A percentile compares a stretch with the other conserved stretches of the same genome.
These are phyloP conservation scores for Hypoxylon sp. DNA, from an alignment of 2,329 filamentous ascomycete genomes.

Conservation along the genomic window DNA sequence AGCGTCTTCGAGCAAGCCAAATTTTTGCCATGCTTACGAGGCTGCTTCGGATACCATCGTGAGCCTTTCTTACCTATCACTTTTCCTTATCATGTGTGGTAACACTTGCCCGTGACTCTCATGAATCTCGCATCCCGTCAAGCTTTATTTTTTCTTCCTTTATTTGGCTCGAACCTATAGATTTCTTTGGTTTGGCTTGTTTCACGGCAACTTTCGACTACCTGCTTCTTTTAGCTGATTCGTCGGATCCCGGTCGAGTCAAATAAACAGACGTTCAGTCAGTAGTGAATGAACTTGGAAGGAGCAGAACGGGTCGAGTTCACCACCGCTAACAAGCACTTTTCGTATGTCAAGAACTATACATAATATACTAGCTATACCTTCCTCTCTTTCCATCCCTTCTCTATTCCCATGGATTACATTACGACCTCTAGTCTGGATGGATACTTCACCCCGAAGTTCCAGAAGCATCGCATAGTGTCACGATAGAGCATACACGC, in stretches of 20 bases:
- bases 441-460: background rate
- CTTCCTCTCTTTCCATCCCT: background rate
- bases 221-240: background rate
- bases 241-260: background rate
- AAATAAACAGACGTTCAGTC: background rate
- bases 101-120: conserved; percentile 31
- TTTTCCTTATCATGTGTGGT: conserved; percentile 14
- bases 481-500: background rate
- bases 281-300: background rate
- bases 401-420: background rate
- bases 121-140: conserved; percentile 23
- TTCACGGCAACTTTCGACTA: conserved; percentile 20
- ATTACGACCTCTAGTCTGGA: background rate
- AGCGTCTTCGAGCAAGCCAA: background rate
- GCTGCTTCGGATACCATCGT: conserved; percentile 1
- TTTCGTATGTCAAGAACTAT: background rate
- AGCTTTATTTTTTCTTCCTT: background rate
- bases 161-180: conserved; percentile 14
- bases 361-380: background rate
- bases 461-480: background rate
- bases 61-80: background rate
- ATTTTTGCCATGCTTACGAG: background rate
- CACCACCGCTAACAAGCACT: background rate
- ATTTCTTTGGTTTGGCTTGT: conserved; percentile 15
- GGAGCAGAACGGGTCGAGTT: background rate